Conservation (phyloP, 2,329 filamentous ascomycete species). For the Curvularia spicifera region DNA sequence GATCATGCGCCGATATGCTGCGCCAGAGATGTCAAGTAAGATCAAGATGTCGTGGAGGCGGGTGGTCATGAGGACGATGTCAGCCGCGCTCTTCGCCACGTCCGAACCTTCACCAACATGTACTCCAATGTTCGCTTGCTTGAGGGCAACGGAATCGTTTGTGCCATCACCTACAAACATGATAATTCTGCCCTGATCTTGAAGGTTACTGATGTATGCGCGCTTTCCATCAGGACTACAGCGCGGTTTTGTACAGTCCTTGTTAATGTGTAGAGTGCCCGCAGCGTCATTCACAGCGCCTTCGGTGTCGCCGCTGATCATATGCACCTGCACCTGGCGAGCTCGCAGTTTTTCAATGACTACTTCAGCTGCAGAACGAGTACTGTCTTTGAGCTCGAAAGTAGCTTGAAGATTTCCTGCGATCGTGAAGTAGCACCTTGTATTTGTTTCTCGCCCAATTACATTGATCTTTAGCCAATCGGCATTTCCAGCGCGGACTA, state of each 20-base stretch:
- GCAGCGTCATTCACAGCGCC: conserved; percentile 59
- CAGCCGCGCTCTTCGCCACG: conserved; percentile 69
- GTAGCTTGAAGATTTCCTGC: conserved; percentile 50
- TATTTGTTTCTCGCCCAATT: conserved; percentile 39
- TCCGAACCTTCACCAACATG: conserved; percentile 68
- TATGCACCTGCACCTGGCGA: conserved; percentile 58
- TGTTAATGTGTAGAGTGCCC: conserved; percentile 44
- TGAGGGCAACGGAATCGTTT: conserved; percentile 77
- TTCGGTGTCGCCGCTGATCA: conserved; percentile 64
- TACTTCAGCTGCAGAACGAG: conserved; percentile 58
- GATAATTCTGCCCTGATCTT: conserved; percentile 50
- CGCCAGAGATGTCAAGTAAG: conserved; percentile 61
- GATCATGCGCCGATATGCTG: conserved; percentile 51
- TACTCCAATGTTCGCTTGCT: conserved; percentile 73
- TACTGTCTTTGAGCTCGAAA: conserved; percentile 58
- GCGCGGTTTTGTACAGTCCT: conserved; percentile 51
- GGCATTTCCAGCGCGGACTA: conserved; percentile 56
- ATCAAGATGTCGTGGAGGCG: conserved; percentile 63
- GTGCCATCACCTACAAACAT: conserved; percentile 80
- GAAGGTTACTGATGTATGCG: conserved; percentile 55
- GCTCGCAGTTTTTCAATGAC: conserved; percentile 59
- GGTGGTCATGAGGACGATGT: conserved; percentile 70
- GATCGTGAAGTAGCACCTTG: conserved; percentile 46
- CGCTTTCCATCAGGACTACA: conserved; percentile 63
- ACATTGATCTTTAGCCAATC: conserved; percentile 53